phyloP scores from a whole-genome alignment of 2,329 filamentous ascomycete species.

The Calonectria pauciramosa region DNA sequence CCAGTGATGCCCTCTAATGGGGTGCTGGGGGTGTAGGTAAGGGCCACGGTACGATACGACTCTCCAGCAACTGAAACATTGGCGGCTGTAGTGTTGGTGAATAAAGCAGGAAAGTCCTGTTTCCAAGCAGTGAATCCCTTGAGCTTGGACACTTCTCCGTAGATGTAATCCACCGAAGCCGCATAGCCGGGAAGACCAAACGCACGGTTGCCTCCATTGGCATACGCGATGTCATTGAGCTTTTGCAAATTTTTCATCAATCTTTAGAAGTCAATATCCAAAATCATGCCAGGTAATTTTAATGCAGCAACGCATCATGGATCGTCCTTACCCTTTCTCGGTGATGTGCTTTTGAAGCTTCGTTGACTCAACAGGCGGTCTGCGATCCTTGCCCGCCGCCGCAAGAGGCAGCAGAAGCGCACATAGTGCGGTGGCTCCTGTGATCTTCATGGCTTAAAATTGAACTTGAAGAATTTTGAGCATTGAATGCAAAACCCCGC shows the following conservation, averaged over 20 bases:
- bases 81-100: constrained; percentile 40
- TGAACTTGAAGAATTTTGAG: not conserved
- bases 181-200: constrained; percentile 49
- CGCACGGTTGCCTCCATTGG: constrained; percentile 49
- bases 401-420: constrained; percentile 43
- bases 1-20: constrained; percentile 46
- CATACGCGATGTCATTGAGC: constrained; percentile 49
- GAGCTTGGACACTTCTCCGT: constrained; percentile 44
- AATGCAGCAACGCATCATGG: not conserved
- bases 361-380: constrained; percentile 35
- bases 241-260: constrained; percentile 45
- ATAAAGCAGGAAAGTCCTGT: constrained; percentile 48
- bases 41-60: constrained; percentile 42
- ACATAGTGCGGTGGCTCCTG: constrained; percentile 35
- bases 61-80: constrained; percentile 45
- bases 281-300: accelerated
- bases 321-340: constrained; percentile 35
- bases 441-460: constrained; percentile 36
- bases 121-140: constrained; percentile 47
- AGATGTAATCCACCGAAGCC: constrained; percentile 52
- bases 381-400: constrained; percentile 37
- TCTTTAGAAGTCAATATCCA: constrained; percentile 12
- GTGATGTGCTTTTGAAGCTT: constrained; percentile 44
- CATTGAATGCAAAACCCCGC: not conserved
- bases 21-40: constrained; percentile 50